Evolutionary conservation across 2,329 filamentous ascomycete genomes (phyloP).

Genomic region (Orbilia brochopaga): DNA sequence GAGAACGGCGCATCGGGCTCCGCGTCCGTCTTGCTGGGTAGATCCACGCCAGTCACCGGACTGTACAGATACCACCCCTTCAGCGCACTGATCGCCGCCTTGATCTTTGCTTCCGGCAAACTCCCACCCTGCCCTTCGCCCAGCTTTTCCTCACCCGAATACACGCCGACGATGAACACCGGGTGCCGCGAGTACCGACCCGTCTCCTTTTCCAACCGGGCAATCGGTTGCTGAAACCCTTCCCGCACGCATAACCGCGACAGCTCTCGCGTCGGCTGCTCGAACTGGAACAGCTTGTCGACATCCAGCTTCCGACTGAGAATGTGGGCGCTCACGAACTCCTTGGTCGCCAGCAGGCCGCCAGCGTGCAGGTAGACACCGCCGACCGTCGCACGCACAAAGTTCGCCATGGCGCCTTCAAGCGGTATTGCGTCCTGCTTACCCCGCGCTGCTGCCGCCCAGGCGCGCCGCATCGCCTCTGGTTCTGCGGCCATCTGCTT

Average conservation of each 20-base stretch:
- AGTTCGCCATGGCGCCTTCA: constrained; percentile 69
- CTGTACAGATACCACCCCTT: constrained; percentile 98
- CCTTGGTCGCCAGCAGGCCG: constrained; percentile 76
- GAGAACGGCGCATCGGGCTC: constrained; percentile 60
- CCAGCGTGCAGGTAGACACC: constrained; percentile 79
- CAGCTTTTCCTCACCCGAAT: constrained; percentile 85
- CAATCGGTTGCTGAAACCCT: constrained; percentile 84
- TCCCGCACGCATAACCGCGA: constrained; percentile 82
- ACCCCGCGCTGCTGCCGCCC: constrained; percentile 61
- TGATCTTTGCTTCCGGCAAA: constrained; percentile 75
- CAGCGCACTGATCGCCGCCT: constrained; percentile 82
- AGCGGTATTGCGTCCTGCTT: constrained; percentile 37
- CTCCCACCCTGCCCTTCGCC: constrained; percentile 85
- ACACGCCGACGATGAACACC: constrained; percentile 93
- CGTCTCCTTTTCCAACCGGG: constrained; percentile 87
- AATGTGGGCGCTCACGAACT: constrained; percentile 83
- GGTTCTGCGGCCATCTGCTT: constrained; percentile 8
- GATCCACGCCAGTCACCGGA: constrained; percentile 63
- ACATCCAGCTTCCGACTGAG: constrained; percentile 79
- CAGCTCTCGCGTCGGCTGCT: constrained; percentile 81
- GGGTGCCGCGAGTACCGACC: constrained; percentile 82
- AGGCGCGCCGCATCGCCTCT: constrained; percentile 20
- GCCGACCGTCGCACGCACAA: constrained; percentile 83
- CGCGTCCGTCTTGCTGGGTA: constrained; percentile 63
- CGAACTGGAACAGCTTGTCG: constrained; percentile 80